Evolutionary conservation across 805 yeast species (phyloP), one percentile per base, ranked within the genome.

Genomic region (Candida krabiensis): DNA sequence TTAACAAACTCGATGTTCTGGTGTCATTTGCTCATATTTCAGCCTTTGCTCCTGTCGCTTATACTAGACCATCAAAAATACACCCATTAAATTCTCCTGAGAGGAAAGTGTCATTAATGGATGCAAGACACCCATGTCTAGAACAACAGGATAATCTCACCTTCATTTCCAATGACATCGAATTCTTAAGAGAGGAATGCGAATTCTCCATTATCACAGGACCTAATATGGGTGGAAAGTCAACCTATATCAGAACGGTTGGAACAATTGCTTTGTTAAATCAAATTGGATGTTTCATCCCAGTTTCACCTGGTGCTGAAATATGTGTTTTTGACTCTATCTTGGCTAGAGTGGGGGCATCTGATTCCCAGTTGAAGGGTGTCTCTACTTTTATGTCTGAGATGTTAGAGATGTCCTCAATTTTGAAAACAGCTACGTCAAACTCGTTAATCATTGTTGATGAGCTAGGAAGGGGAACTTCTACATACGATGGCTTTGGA

Each of bases 151-250:
- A 90, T 46, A 96, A 87, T 45, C 69, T 90, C 37, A 73, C 78
- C n/a, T 93, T 93, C 55, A 91, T 93, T 44, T 79, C 97, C 3
- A 93, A 93, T 60, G 97, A 93, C 58, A 85, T 89, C n/a, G 61
- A 67, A 9, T 67, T 93, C 39, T 66, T 70, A 11, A 77, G 78
- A 33, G 75, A 69, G 12, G 58, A 62, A 4, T 68, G 77, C 11
- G 89, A 86, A 41, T 91, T 93, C 53, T 70, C 79, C 6, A 84
- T 93, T 15, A 87, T 93, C 18, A 90, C 97, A 0, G 97, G 97
- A 23, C 97, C 97, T 25, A 90, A 90, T 58, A 90, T 90, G 97
- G 97, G 97, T 45, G 97, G 97, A 57, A 90, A 90, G 60, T 88
- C 96, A 0, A 90, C 97, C 0, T 90, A 86, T 59, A 88, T 90